Conservation (phyloP, 2,329 filamentous ascomycete genomes). For the Neofusicoccum ribis region DNA sequence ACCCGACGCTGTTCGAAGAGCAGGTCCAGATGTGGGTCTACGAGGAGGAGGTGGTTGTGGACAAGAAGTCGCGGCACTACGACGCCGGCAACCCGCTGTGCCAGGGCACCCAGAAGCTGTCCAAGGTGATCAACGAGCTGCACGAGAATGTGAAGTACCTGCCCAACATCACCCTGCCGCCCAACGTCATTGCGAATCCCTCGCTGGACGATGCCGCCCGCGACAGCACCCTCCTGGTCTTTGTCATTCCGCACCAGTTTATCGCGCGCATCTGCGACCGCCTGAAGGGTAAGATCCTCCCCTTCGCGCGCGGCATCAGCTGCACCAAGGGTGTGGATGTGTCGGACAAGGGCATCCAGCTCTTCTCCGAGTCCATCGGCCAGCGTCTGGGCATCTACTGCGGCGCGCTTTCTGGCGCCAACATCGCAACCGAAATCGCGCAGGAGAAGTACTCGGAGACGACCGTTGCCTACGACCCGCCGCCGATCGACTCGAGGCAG, state of each 20-base stretch:
- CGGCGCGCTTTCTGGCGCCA: constrained; percentile 90
- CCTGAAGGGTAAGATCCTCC: constrained; percentile 83
- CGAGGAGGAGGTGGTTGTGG: constrained; percentile 81
- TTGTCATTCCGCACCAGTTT: constrained; percentile 97
- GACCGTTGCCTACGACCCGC: constrained; percentile 93
- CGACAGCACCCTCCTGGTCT: constrained; percentile 84
- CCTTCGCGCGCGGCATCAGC: constrained; percentile 89
- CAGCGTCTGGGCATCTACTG: constrained; percentile 92
- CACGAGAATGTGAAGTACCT: constrained; percentile 99
- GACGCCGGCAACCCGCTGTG: constrained; percentile 58
- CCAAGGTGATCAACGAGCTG: constrained; percentile 81
- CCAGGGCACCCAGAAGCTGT: constrained; percentile 69
- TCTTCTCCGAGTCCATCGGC: constrained; percentile 95
- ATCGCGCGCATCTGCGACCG: constrained; percentile 83
- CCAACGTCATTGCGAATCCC: constrained; percentile 82
- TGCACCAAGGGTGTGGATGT: constrained; percentile 99
- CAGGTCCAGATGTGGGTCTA: constrained; percentile 99
- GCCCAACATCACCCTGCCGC: constrained; percentile 78
- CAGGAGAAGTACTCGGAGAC: constrained; percentile 97
- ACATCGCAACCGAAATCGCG: constrained; percentile 94
- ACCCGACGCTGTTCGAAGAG: constrained; percentile 80
- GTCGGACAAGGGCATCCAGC: constrained; percentile 76
- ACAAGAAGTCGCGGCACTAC: constrained; percentile 73
- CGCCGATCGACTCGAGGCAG: constrained; percentile 78
- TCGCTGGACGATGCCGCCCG: constrained; percentile 77